Percentiles rank a stretch among this genome's conserved stretches.
Evolutionary conservation across 768 basidiomycete species (phyloP).

Genomic region (Gymnopilus junonius): DNA sequence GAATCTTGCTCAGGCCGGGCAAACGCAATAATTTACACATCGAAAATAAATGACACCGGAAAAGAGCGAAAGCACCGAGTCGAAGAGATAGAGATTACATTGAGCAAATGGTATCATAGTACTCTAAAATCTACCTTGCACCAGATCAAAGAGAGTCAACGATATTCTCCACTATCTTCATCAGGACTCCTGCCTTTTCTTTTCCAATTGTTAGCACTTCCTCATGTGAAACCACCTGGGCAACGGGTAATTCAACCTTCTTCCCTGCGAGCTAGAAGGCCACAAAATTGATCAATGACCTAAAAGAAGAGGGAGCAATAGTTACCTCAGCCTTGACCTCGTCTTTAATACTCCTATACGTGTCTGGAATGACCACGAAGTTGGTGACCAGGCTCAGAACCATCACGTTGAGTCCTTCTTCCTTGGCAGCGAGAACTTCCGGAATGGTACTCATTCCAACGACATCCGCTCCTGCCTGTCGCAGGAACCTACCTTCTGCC

Average conservation of each 20-base stretch:
- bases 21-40: not conserved
- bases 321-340: conserved; percentile 79
- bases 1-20: not conserved
- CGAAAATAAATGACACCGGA: not conserved
- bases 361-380: conserved; percentile 73
- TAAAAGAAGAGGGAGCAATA: not conserved
- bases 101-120: not conserved
- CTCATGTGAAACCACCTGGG: conserved; percentile 70
- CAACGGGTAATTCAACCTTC: conserved; percentile 41
- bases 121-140: not conserved
- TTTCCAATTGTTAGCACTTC: conserved; percentile 74
- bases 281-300: conserved; percentile 2
- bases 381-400: conserved; percentile 89
- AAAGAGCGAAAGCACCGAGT: no score
- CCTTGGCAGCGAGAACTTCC: conserved; percentile 80
- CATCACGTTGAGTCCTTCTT: conserved; percentile 76
- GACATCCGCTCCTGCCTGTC: conserved; percentile 80
- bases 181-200: conserved; percentile 75
- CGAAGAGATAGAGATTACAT: not conserved
- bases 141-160: conserved; percentile 38
- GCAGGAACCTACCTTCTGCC: conserved; percentile 81
- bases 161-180: conserved; percentile 67
- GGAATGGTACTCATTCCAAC: conserved; percentile 95
- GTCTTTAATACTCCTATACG: conserved; percentile 68
- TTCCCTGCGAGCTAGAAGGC: conserved; percentile 62